Evolutionary conservation across 73 alveolate species (phyloP).

Genomic region (Paramecium primaurelia): DNA sequence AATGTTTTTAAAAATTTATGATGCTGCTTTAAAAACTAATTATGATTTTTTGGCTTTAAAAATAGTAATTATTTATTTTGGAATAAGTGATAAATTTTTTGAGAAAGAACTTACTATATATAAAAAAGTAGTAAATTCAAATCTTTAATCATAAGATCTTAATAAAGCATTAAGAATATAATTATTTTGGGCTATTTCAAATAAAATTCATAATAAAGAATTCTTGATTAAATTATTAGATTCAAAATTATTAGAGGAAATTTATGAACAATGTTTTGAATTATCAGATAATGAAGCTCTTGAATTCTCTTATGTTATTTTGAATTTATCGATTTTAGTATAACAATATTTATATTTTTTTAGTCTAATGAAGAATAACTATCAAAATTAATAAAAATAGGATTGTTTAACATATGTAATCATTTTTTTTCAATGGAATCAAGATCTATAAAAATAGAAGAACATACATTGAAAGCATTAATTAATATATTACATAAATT

Average conservation of each 20-base stretch:
- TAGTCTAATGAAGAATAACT: not conserved
- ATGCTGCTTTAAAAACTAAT: not conserved
- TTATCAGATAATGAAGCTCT: not conserved
- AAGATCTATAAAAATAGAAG: not conserved
- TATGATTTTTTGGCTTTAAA: not conserved
- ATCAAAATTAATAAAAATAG: not conserved
- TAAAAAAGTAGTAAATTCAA: not conserved
- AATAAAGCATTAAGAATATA: not conserved
- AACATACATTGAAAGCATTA: not conserved
- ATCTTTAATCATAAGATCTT: not conserved
- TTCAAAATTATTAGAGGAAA: not conserved
- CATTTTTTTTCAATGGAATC: not conserved
- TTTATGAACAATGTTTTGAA: not conserved
- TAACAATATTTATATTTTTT: not conserved
- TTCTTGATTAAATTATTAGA: not conserved
- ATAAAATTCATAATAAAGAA: not conserved
- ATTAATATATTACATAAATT: not conserved
- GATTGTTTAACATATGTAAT: not conserved
- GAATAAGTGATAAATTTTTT: not conserved
- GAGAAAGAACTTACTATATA: not conserved
- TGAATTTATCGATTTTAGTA: not conserved
- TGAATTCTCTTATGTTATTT: not conserved
- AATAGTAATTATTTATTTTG: not conserved
- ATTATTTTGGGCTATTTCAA: constrained; percentile 8
- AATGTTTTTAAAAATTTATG: not conserved